Conservation (phyloP, 2,329 filamentous ascomycete species). For the Colletotrichum musicola region DNA sequence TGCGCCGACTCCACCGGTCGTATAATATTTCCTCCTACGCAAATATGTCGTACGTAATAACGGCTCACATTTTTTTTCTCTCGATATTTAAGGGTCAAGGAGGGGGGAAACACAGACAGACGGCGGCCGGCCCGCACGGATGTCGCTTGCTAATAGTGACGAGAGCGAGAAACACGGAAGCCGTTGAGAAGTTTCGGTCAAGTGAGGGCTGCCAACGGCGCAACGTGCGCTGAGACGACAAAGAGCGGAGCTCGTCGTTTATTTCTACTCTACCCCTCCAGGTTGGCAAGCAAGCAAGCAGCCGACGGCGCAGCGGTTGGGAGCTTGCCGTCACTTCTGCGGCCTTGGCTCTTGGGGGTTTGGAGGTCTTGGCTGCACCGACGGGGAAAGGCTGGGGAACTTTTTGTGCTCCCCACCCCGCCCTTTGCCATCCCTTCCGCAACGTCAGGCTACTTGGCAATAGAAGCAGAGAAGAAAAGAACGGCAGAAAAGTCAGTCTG, state of each 20-base stretch:
- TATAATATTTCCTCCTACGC: slow-evolving; percentile 9
- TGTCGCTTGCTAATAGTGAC: background rate
- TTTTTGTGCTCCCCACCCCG: slow-evolving; percentile 23
- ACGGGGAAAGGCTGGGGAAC: slow-evolving; percentile 27
- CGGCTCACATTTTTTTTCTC: background rate
- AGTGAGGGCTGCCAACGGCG: slow-evolving; percentile 16
- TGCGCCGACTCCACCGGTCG: slow-evolving; percentile 31
- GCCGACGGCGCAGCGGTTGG: background rate
- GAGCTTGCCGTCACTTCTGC: background rate
- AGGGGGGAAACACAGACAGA: too few species aligned
- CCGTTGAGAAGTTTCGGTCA: background rate
- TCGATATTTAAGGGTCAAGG: background rate
- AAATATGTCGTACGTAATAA: slow-evolving; percentile 30
- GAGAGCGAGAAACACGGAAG: background rate
- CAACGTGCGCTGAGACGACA: slow-evolving; percentile 9
- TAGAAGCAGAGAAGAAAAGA: too few species aligned
- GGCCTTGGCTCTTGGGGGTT: slow-evolving; percentile 23
- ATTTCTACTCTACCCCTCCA: slow-evolving; percentile 28
- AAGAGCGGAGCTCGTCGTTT: slow-evolving; percentile 24
- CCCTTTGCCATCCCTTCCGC: background rate
- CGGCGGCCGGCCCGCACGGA: background rate
- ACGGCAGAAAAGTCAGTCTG: background rate
- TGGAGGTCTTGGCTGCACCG: slow-evolving; percentile 24
- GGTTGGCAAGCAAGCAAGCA: background rate
- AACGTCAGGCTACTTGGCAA: slow-evolving; percentile 18